Conservation (phyloP, 352 stramenopile species). For the Phytophthora litchii region DNA sequence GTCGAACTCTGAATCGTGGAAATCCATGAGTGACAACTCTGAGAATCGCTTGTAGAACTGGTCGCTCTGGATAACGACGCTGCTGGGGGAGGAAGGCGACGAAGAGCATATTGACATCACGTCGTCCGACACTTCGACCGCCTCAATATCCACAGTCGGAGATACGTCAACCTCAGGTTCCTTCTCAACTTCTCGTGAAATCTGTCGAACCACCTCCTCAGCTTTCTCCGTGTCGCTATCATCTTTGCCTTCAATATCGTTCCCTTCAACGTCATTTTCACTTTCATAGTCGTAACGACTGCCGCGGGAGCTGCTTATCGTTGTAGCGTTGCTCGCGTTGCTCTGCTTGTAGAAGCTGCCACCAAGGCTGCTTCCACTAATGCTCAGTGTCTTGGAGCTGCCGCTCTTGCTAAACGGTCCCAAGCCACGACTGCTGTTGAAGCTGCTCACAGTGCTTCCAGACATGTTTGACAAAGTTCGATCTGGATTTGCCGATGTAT, state of each 20-base stretch:
- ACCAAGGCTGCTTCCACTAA: conserved; percentile 36
- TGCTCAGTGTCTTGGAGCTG: conserved; percentile 46
- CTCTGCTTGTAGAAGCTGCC: conserved; percentile 49
- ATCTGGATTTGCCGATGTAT: conserved; percentile 15
- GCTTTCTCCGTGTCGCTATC: conserved; percentile 32
- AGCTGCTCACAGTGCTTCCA: conserved; percentile 36
- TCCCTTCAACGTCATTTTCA: conserved; percentile 37
- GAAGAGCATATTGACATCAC: conserved; percentile 43
- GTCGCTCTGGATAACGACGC: conserved; percentile 37
- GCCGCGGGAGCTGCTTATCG: conserved; percentile 36
- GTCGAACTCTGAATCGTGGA: conserved; percentile 73
- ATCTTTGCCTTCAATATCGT: conserved; percentile 29
- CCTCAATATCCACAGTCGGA: conserved; percentile 25
- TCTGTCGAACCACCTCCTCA: conserved; percentile 10
- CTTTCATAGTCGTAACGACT: conserved; percentile 41
- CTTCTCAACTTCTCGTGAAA: conserved; percentile 28
- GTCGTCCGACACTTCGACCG: conserved; percentile 9
- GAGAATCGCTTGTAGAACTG: conserved; percentile 56
- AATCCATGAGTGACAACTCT: conserved; percentile 58
- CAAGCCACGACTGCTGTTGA: conserved; percentile 37
- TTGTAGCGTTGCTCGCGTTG: conserved; percentile 40
- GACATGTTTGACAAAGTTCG: conserved; percentile 38
- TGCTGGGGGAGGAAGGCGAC: conserved; percentile 52
- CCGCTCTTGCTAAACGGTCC: conserved; percentile 33
- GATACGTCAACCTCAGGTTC: conserved; percentile 30